Conservation (phyloP, 176 grass and related monocot species). For the Bolboschoenus planiculmis region DNA sequence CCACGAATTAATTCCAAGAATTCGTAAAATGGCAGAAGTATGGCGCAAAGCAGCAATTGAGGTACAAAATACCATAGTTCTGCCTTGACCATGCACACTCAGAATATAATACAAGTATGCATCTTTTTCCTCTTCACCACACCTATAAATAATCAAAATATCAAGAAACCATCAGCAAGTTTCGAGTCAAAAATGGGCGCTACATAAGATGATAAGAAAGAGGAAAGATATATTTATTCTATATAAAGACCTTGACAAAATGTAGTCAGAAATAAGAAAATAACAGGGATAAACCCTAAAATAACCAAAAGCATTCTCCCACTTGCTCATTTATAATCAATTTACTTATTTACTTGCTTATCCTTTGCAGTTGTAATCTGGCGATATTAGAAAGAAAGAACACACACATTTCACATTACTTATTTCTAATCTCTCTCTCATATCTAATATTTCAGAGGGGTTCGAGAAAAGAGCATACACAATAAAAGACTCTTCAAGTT, state of each 20-base stretch:
- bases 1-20: slow-evolving; percentile 55
- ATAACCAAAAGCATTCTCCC: not conserved
- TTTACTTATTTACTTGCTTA: not conserved
- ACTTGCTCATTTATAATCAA: not conserved
- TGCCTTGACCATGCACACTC: slow-evolving; percentile 82
- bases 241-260: not conserved
- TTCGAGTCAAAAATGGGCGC: not conserved
- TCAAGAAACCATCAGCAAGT: slow-evolving; percentile 23
- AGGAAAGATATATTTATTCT: not conserved
- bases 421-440: not conserved
- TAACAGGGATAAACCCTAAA: not conserved
- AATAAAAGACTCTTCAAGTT: slow-evolving; percentile 91
- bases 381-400: not conserved
- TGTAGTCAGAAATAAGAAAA: not conserved
- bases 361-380: not conserved
- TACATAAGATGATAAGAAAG: slow-evolving; percentile 4
- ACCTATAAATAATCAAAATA: slow-evolving; percentile 32
- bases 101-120: slow-evolving; percentile 88
- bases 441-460: not conserved
- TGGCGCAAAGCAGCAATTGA: slow-evolving; percentile 86
- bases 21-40: slow-evolving; percentile 58
- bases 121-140: slow-evolving; percentile 87
- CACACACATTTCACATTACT: not conserved
- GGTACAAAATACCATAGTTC: slow-evolving; percentile 89
- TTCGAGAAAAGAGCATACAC: slow-evolving; percentile 42